Evolutionary conservation across 768 basidiomycete genomes (phyloP).

Genomic region (Suillus decipiens): DNA sequence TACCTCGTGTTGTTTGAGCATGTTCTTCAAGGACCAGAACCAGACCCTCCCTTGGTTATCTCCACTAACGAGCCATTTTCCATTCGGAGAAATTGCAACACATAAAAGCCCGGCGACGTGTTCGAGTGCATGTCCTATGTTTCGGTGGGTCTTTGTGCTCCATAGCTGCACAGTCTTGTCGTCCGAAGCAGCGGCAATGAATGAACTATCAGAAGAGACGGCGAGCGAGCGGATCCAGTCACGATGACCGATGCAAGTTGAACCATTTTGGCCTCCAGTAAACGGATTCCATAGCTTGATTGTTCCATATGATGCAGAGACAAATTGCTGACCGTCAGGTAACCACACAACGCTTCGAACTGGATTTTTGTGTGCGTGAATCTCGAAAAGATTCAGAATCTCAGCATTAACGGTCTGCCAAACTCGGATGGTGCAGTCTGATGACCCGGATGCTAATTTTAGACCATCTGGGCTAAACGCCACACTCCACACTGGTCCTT

Average conservation of each 20-base stretch:
- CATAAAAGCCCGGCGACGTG: neutral
- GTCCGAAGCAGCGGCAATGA: neutral
- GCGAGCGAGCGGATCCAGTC: neutral
- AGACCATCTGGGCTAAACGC: slow-evolving; percentile 25
- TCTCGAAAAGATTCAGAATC: neutral
- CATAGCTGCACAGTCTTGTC: neutral
- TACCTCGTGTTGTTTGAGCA: neutral
- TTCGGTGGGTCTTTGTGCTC: neutral
- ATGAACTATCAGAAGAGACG: neutral
- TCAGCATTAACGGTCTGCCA: slow-evolving; percentile 20
- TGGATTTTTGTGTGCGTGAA: slow-evolving; percentile 18
- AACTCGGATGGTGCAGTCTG: slow-evolving; percentile 23
- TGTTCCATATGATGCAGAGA: neutral
- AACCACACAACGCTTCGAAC: neutral
- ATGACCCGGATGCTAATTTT: slow-evolving; percentile 19
- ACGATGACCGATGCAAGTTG: neutral
- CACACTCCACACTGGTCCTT: slow-evolving; percentile 18
- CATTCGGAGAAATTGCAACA: neutral
- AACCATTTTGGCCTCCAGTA: neutral
- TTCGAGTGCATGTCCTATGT: neutral
- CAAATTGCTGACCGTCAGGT: neutral
- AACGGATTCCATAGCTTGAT: neutral
- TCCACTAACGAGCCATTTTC: neutral
- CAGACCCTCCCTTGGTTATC: neutral
- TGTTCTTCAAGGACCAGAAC: neutral